These are phyloP conservation scores for Paraglomus brasilianum DNA, from an alignment of 192 early-diverging fungal species.

Conservation along the genomic window DNA sequence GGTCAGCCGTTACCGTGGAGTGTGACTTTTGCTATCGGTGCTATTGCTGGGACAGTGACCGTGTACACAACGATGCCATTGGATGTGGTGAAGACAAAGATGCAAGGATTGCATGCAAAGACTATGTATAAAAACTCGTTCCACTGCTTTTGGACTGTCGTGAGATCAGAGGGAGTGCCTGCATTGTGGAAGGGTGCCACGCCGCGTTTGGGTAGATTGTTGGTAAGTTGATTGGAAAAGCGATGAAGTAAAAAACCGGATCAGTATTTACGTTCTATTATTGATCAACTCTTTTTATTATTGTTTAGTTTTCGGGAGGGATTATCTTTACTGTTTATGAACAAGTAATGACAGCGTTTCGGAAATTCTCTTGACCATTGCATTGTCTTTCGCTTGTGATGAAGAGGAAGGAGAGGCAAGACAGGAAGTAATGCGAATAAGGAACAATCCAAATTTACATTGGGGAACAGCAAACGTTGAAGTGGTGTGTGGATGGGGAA, in stretches of 20 bases:
- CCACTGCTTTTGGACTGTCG: slow-evolving; percentile 71
- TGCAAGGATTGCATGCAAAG: slow-evolving; percentile 82
- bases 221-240: slow-evolving; percentile 54
- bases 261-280: slow-evolving; percentile 6
- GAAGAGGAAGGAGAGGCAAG: too few species aligned
- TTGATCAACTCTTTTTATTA: background rate
- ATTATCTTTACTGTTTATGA: slow-evolving; percentile 88
- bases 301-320: slow-evolving; percentile 71
- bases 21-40: slow-evolving; percentile 73
- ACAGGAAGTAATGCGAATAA: too few species aligned
- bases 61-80: slow-evolving; percentile 97
- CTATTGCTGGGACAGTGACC: slow-evolving; percentile 86
- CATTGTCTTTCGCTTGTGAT: too few species aligned
- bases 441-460: too few species aligned
- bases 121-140: slow-evolving; percentile 67
- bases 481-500: too few species aligned
- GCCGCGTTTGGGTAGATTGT: slow-evolving; percentile 81
- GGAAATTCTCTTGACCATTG: slow-evolving; percentile 3
- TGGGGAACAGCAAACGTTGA: too few species aligned
- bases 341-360: slow-evolving; percentile 45
- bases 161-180: slow-evolving; percentile 70
- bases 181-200: slow-evolving; percentile 97
- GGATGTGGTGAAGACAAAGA: slow-evolving; percentile 96
- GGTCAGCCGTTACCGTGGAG: slow-evolving; percentile 50
- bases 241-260: background rate